Base-by-base conservation (phyloP, 345 rosid species). In the Eucalyptus cloeziana region DNA sequence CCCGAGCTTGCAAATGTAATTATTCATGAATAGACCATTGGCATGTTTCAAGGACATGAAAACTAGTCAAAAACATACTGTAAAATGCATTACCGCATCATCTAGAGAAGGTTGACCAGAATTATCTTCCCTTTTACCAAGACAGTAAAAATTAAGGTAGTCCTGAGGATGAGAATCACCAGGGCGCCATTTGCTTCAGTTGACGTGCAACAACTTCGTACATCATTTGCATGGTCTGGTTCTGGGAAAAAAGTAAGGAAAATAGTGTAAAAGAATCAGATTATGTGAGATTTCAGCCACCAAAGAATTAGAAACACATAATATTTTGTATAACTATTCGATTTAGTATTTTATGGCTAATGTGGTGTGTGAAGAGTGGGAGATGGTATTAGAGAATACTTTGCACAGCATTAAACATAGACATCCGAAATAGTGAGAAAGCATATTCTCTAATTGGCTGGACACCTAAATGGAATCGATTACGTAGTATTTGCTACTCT, bases 181-280 rank as follows among this genome's bases (percentile, higher is more conserved):
- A n/a, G 33, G 88, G 88, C 60, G 90, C 88, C 96, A 90, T 92
- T 37, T 93, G 88, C 91, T 93, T 94, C 89, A 98, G 92, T 88
- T 93, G 98, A 86, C 31, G 51, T 49, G 97, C 96, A 87, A 98
- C 90, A 60, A 95, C 89, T 80, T 80, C 89, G 85, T 98, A 97
- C 99, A 98, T 98, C 98, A 94, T 95, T 88, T 95, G 95, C 98
- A 97, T 95, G 69, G 99, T 97, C 90, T 97, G 98, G 93, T 94
- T 93, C 99, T 97, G 97, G 86, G 93, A 89, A 90, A 89, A 67
- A 56, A 54, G 89, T 91, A 85, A 21, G 58, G 44, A 22, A 56
- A 7, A 76, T 9, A 25, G 10, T 8, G 31, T 49, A 37, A 40
- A 44, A 6, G 31, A 54, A 56, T 31, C 43, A 87, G 52, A 83